Percentiles rank a stretch among this genome's conserved stretches.
These are phyloP conservation scores for Diaporthe helianthi DNA, from an alignment of 2,329 filamentous ascomycete genomes.

Conservation along the genomic window DNA sequence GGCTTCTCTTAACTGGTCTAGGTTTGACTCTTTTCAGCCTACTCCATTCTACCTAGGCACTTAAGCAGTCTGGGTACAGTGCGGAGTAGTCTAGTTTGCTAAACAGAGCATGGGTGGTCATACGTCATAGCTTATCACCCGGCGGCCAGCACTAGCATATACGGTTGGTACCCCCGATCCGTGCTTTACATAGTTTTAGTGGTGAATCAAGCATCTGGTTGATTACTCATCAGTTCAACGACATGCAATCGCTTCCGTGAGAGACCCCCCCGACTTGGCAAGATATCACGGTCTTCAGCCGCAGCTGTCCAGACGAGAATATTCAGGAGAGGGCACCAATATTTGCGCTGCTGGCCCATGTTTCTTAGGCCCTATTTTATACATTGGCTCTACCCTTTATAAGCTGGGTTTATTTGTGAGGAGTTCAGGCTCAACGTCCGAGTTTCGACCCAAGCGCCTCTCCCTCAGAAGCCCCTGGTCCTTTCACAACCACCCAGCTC, in stretches of 20 bases:
- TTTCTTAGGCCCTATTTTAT: neutral
- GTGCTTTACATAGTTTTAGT: neutral
- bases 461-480: neutral
- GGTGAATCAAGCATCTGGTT: neutral
- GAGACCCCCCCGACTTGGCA: neutral
- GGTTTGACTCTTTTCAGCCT: neutral
- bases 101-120: neutral
- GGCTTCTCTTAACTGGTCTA: too few species aligned
- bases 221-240: slow-evolving; percentile 17
- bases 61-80: too few species aligned
- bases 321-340: too few species aligned
- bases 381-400: slow-evolving; percentile 1
- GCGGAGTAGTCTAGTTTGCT: neutral
- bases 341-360: neutral
- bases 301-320: neutral
- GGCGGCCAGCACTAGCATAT: neutral
- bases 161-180: too few species aligned
- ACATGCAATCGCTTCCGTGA: neutral
- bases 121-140: slow-evolving; percentile 2
- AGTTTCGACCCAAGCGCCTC: too few species aligned
- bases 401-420: neutral
- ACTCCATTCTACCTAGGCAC: neutral
- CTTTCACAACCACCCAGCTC: neutral
- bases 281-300: neutral
- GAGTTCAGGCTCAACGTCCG: neutral